Evolutionary conservation across 352 stramenopile species (phyloP).

Genomic region (Globisporangium radiosum): DNA sequence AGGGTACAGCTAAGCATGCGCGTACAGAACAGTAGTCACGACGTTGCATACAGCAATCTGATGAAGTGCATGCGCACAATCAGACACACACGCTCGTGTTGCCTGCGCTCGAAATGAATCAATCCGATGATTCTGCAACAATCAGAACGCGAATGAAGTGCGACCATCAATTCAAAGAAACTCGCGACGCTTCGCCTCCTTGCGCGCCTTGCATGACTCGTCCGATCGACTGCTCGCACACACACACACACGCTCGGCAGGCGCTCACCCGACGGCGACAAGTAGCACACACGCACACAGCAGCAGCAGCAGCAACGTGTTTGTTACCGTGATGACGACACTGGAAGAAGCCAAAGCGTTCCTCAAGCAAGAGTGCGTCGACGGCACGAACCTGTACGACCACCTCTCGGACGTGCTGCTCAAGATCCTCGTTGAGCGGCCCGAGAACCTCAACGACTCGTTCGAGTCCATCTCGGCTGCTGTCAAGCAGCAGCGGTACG

Average conservation of each 20-base stretch:
- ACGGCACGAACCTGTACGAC: slow-evolving; percentile 83
- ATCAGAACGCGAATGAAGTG: neutral
- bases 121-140: neutral
- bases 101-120: neutral
- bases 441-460: slow-evolving; percentile 73
- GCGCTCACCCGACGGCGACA: neutral
- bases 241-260: neutral
- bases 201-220: neutral
- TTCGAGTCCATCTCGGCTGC: slow-evolving; percentile 86
- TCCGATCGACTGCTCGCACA: neutral
- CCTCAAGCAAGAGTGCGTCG: slow-evolving; percentile 66
- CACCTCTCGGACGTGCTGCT: slow-evolving; percentile 81
- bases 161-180: neutral
- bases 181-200: neutral
- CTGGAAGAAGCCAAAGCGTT: slow-evolving; percentile 88
- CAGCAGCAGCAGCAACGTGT: too few relatives aligned
- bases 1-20: slow-evolving; percentile 33
- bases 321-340: slow-evolving; percentile 37
- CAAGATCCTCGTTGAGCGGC: slow-evolving; percentile 82
- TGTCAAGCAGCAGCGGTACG: slow-evolving; percentile 79
- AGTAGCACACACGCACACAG: neutral
- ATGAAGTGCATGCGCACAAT: too few relatives aligned
- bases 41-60: too few relatives aligned
- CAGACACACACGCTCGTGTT: too few relatives aligned
- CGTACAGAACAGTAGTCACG: neutral